phyloP scores from a whole-genome alignment of 2,329 filamentous ascomycete genomes.

The Scedosporium boydii region DNA sequence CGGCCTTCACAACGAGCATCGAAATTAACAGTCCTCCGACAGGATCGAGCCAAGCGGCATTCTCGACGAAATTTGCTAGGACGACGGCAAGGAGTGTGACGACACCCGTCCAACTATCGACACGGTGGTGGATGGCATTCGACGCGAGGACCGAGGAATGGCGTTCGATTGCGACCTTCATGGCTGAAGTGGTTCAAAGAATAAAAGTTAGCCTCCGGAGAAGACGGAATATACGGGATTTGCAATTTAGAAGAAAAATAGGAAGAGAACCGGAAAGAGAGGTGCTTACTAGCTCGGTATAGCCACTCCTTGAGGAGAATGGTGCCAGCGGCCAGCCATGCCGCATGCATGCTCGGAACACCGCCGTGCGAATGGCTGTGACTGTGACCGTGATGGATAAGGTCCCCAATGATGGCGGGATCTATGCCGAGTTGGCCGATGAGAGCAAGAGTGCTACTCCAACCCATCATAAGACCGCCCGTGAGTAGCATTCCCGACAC shows the following conservation, averaged over 20 bases:
- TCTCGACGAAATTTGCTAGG: conserved; percentile 75
- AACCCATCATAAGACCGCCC: conserved; percentile 87
- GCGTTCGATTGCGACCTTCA: conserved; percentile 90
- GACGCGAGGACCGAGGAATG: conserved; percentile 94
- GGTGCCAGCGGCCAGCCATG: conserved; percentile 85
- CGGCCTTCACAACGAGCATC: conserved; percentile 84
- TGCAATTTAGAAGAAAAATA: background rate
- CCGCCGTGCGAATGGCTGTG: conserved; percentile 51
- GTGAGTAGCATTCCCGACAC: conserved; percentile 85
- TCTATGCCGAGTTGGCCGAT: conserved; percentile 11
- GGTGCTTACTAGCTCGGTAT: conserved; percentile 76
- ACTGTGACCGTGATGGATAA: conserved; percentile 57
- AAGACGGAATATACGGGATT: background rate
- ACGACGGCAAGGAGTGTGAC: conserved; percentile 85
- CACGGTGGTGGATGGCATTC: conserved; percentile 91
- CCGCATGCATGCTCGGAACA: conserved; percentile 80
- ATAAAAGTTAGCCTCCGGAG: conserved; percentile 8
- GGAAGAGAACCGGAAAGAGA: background rate
- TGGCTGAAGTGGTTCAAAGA: conserved; percentile 43
- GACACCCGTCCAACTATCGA: conserved; percentile 91
- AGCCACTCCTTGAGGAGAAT: conserved; percentile 95
- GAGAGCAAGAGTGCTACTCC: conserved; percentile 49
- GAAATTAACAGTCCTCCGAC: conserved; percentile 90
- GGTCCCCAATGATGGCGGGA: conserved; percentile 55
- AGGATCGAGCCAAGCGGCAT: conserved; percentile 88